Evolutionary conservation across 2,329 filamentous ascomycete genomes (phyloP).

Genomic region (Cryphonectria carpinicola): DNA sequence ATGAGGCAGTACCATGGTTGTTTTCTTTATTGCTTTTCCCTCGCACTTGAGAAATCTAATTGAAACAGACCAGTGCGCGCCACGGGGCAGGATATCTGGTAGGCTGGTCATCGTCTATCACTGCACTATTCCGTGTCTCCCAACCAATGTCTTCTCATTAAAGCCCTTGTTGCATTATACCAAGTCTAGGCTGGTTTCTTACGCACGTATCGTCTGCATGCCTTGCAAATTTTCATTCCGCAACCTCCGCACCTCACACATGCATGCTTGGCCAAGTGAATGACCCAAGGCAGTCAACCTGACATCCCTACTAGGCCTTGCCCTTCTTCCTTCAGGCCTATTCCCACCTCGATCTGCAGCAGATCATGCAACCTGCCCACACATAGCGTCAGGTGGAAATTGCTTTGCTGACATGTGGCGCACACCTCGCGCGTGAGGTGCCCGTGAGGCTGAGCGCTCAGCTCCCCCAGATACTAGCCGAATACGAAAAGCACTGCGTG

Average conservation of each 20-base stretch:
- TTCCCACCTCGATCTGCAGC: background rate
- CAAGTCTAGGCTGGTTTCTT: background rate
- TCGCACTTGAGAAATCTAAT: background rate
- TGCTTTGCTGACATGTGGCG: slow-evolving; percentile 3
- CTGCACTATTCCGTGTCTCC: background rate
- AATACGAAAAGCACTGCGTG: background rate
- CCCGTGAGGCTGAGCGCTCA: background rate
- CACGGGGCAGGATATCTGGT: background rate
- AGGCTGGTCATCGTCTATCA: background rate
- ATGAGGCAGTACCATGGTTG: background rate
- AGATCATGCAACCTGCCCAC: background rate
- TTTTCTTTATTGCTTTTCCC: background rate
- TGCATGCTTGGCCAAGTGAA: background rate
- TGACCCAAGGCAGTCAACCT: background rate
- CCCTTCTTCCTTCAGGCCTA: background rate
- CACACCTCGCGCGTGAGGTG: background rate
- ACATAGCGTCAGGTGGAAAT: background rate
- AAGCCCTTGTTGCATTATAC: background rate
- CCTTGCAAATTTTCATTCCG: background rate
- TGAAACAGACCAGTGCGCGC: background rate
- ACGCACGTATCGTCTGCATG: background rate
- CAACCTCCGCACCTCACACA: background rate
- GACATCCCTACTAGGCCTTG: background rate
- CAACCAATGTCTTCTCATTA: background rate
- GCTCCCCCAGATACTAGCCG: background rate